Base-by-base conservation (phyloP, 1,139 yeast genomes). In the Pichia sp. region DNA sequence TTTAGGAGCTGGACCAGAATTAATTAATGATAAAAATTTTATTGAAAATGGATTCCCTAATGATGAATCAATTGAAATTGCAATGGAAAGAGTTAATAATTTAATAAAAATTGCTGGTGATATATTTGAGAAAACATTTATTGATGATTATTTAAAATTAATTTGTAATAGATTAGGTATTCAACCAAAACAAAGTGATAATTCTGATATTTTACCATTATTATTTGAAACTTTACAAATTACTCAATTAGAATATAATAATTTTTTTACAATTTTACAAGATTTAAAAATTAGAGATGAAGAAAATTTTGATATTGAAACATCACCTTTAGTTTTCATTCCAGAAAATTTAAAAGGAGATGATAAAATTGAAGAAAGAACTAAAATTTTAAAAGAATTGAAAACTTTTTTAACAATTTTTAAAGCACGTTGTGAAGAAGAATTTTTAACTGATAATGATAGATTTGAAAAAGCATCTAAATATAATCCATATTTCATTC, bases 401-500 rank as follows among this genome's bases (percentile, higher is more conserved):
- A 53, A 55, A 27, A 59, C 63, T 3, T 78, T 82, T 77, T 60
- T 78, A 33, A 62, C 59, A 1, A 58, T 58, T 1, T 77, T 70
- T 64, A 67, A 66, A 34, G 62, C 64, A 5, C 65, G 81, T 44
- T 56, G 79, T 46, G 63, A 65, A 56, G 58, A 58, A 25, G 69
- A 74, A 58, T 59, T 70, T 3, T 60, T 68, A 31, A 56, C 66
- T 0, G 68, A 69, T 37, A 66, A 66, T 25, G 61, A 58, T 5
- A 71, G 86, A 39, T 57, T 57, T 5, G 56, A 55, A 3, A 58
- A 72, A 8, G 77, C 88, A 51, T 60, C 67, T 11, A 48, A 56
- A 2, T 72, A 69, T 47, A 92, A 92, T 60, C 98, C 98, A 3
- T 62, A 78, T 38, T 90, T 92, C 60, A 74, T 86, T 18, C 95